Evolutionary conservation across 495 filamentous ascomycete species (phyloP), one percentile per base, ranked within the genome.

Genomic region (Aspergillus coremiiformis): DNA sequence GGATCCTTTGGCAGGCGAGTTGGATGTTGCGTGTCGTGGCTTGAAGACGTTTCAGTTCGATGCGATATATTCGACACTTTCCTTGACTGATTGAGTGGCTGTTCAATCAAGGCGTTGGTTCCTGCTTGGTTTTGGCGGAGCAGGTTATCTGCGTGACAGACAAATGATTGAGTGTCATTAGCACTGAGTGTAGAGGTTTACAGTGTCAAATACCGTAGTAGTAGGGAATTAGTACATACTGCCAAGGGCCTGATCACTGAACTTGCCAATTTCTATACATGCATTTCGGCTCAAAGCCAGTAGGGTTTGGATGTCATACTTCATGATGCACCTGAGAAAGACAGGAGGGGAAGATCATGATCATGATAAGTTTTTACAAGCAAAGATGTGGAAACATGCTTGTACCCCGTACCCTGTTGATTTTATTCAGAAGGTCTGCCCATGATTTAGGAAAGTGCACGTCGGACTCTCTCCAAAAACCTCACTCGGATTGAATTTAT

Each of bases 221-320:
- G 33, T 21, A 27, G 10, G 20, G 12, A 41, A 26, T 49, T n/a
- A n/a, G n/a, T 10, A 53, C 61, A 15, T 52, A 69, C 66, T 63
- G 4, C 58, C 55, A 39, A 62, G 23, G 20, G 63, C 65, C 20
- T 62, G 59, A 33, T 60, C 52, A 42, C 56, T 66, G 56, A 69
- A 69, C 24, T 50, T 60, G 39, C 54, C 60, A 24, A 69, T 61
- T 22, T 61, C 52, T 17, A 69, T 62, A 20, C 47, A 46, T 23
- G 62, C 66, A 15, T 59, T 59, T 44, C 61, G 67, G 53, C 60
- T 56, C 12, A 73, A 41, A 35, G 61, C 68, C 66, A 71, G 49
- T 42, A 75, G 62, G 24, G 67, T 67, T 47, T 59, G 64, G 47
- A 70, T 59, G 26, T 60, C 63, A 57, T 75, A 75, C 59, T 59